phyloP scores from a whole-genome alignment of 352 stramenopile species.

The Pythium pectinolyticum region DNA sequence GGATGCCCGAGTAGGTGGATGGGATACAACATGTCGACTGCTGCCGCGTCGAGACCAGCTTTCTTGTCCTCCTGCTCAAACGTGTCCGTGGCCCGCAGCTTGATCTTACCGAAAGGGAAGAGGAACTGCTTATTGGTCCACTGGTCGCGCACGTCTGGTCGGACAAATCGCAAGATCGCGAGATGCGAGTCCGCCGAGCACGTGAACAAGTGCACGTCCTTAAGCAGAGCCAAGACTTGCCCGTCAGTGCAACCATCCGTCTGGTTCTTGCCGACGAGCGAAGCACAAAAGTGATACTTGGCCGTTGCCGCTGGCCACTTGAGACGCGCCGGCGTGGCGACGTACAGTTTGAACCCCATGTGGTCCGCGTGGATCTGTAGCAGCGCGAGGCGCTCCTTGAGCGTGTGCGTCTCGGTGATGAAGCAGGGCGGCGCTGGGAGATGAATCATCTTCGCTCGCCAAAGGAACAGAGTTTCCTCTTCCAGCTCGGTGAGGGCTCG shows the following conservation, averaged over 20 bases:
- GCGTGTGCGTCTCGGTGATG: constrained; percentile 5
- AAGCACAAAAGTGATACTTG: constrained; percentile 15
- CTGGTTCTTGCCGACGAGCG: constrained; percentile 3
- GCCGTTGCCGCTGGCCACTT: background rate
- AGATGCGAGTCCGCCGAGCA: background rate
- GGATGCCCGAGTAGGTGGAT: background rate
- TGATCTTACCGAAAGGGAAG: constrained; percentile 6
- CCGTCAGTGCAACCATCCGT: background rate
- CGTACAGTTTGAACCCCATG: constrained; percentile 6
- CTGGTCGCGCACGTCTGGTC: constrained; percentile 6
- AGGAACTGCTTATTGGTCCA: constrained; percentile 2
- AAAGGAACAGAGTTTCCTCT: background rate
- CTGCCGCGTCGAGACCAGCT: background rate
- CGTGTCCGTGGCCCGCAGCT: constrained; percentile 2
- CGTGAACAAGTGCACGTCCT: constrained; percentile 5
- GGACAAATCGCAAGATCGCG: background rate
- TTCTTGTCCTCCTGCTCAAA: background rate
- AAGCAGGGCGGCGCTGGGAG: background rate
- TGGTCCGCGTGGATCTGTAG: background rate
- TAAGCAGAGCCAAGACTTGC: background rate
- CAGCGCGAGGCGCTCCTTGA: background rate
- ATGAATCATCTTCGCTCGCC: background rate
- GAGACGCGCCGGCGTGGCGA: background rate
- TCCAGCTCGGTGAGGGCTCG: background rate
- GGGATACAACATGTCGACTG: background rate